Base-by-base conservation (phyloP, 2,329 filamentous ascomycete genomes). In the Leptodontidium sp. region DNA sequence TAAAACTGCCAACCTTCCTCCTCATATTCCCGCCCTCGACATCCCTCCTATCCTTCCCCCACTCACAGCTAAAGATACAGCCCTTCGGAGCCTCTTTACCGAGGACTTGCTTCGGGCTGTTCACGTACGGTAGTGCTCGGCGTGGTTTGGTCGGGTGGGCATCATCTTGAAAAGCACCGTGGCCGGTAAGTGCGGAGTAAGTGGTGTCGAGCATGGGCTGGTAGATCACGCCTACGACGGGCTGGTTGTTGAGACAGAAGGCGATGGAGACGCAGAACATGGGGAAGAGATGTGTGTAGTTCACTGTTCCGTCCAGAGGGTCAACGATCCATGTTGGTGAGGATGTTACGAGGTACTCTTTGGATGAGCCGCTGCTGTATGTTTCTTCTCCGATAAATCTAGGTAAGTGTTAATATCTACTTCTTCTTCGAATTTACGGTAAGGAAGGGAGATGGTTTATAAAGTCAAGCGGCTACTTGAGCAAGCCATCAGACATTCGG, bases 241-340 rank as follows among this genome's bases (percentile, higher is more conserved):
- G 90, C 35, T 82, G 79, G 7, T 85, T 83, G 21, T 85, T 79
- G 65, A 92, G 76, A 29, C 90, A 82, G 75, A 94, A 89, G 61
- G 85, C 91, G 75, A 94, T 93, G 45, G 90, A 92, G 53, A 94
- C 89, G 79, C 92, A 94, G 81, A 92, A 93, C 89, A 93, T 93
- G 68, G 91, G 91, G 76, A 93, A 93, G 6, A 93, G 84, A 78
- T 94, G 92, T 38, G 91, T 92, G 81, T 91, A 94, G 82, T 94
- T 94, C 69, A 94, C 91, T 2, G 92, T 94, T 53, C 85, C 91
- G 76, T 94, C 91, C 35, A 94, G 84, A 11, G 92, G 91, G 79
- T 94, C 92, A 50, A 94, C 85, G 75, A 90, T 88, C 92, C 91
- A 94, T 40, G 91, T 93, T 53, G 91, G 91, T 0, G 80, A 74